phyloP scores from a whole-genome alignment of 108 stramenopile genomes.

The Nannochloropsis granulata region DNA sequence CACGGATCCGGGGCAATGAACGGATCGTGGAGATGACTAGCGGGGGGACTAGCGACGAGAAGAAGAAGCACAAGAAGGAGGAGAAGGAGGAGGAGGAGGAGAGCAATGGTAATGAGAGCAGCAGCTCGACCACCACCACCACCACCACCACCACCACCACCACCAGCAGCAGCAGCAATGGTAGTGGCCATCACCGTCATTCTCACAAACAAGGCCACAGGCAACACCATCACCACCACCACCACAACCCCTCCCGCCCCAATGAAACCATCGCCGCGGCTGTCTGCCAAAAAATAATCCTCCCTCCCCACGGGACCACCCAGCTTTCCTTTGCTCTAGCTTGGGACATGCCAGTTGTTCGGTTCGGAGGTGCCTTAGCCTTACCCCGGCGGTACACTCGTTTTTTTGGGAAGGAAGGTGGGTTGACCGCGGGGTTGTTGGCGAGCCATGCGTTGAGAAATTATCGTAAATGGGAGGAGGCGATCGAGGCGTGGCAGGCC shows the following conservation, averaged over 20 bases:
- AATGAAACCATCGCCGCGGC: background rate
- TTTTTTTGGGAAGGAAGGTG: slow-evolving; percentile 19
- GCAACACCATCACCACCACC: background rate
- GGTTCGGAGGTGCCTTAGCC: slow-evolving; percentile 6
- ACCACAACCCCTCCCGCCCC: background rate
- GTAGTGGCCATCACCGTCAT: no score
- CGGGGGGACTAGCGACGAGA: background rate
- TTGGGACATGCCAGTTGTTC: slow-evolving; percentile 28
- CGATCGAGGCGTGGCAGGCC: slow-evolving; percentile 23
- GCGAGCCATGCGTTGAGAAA: slow-evolving; percentile 4
- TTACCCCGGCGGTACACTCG: slow-evolving; percentile 17
- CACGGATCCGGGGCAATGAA: background rate
- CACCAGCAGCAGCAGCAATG: background rate
- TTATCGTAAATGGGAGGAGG: background rate
- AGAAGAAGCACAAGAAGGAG: background rate
- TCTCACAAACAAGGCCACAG: no score
- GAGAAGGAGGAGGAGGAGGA: background rate
- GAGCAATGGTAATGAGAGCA: background rate
- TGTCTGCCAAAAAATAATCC: background rate
- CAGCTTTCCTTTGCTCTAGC: slow-evolving; percentile 12
- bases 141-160: background rate
- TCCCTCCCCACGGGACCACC: background rate
- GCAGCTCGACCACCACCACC: background rate
- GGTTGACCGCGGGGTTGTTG: slow-evolving; percentile 1
- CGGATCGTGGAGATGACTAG: background rate